Conservation (phyloP, 163 green algal genomes). For the Chlamydomonas reinhardtii region DNA sequence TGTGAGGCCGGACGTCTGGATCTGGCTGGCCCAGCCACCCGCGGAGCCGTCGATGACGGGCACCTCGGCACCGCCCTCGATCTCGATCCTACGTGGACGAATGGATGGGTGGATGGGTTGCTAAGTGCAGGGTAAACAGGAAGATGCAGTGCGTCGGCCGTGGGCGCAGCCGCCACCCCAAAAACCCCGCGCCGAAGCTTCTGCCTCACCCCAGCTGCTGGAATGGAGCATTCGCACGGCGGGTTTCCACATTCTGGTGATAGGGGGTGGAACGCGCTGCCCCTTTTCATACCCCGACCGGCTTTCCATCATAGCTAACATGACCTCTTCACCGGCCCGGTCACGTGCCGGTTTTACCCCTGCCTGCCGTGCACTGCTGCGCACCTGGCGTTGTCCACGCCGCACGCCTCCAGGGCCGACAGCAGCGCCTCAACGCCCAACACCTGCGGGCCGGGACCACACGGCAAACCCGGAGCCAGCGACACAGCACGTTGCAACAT, state of each 20-base stretch:
- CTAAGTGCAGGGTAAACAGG: background rate
- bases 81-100: constrained; percentile 65
- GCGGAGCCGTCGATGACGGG: constrained; percentile 92
- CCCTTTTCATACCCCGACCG: no score
- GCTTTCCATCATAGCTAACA: no score
- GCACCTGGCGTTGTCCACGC: constrained; percentile 91
- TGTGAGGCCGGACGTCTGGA: constrained; percentile 74
- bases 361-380: no score
- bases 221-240: no score
- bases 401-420: constrained; percentile 88
- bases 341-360: no score
- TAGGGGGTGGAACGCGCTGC: no score
- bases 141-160: no score
- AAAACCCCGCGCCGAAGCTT: no score
- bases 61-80: constrained; percentile 79
- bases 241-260: no score
- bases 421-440: constrained; percentile 86
- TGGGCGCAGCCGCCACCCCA: no score
- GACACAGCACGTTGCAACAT: constrained; percentile 11
- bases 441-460: background rate
- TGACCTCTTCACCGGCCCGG: no score
- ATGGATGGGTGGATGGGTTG: background rate
- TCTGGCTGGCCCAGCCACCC: constrained; percentile 74
- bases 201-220: no score
- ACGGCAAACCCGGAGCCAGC: background rate